A percentile compares a stretch with the other conserved stretches of the same genome.
Conservation (phyloP, 2,329 filamentous ascomycete species). For the Xylaria sp. region DNA sequence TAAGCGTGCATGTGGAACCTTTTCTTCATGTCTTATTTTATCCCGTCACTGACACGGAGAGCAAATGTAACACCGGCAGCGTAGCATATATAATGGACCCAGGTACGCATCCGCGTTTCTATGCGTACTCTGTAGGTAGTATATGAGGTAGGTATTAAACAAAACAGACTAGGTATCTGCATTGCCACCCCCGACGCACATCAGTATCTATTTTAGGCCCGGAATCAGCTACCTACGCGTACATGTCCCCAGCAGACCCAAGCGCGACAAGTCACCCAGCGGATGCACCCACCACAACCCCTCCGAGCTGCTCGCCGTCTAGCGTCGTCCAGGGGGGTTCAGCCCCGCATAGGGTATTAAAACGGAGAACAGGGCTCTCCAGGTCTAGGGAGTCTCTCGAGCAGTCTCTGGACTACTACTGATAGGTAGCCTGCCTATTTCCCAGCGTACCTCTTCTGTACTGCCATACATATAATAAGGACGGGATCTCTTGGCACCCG, state of each 20-base stretch:
- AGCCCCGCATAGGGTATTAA: slow-evolving; percentile 28
- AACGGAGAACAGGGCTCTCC: slow-evolving; percentile 11
- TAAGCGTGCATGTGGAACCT: background rate
- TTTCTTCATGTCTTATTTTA: background rate
- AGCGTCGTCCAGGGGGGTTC: slow-evolving; percentile 19
- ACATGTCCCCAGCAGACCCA: background rate
- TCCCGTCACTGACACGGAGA: background rate
- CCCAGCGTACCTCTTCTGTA: background rate
- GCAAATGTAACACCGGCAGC: background rate
- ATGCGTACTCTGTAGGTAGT: no score
- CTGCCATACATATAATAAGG: slow-evolving; percentile 30
- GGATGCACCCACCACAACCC: background rate
- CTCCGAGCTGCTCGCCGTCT: background rate
- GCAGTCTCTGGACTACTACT: slow-evolving; percentile 12
- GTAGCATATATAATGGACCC: background rate
- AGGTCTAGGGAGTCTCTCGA: no score
- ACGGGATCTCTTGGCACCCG: slow-evolving; percentile 46
- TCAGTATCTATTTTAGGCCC: background rate
- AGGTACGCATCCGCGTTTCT: background rate
- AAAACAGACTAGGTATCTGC: background rate
- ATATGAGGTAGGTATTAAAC: background rate
- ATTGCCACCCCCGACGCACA: background rate
- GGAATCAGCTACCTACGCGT: background rate
- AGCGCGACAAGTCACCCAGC: background rate
- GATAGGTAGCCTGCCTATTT: slow-evolving; percentile 3